Conservation (phyloP, 2,329 filamentous ascomycete genomes). For the Fusarium papillatum region DNA sequence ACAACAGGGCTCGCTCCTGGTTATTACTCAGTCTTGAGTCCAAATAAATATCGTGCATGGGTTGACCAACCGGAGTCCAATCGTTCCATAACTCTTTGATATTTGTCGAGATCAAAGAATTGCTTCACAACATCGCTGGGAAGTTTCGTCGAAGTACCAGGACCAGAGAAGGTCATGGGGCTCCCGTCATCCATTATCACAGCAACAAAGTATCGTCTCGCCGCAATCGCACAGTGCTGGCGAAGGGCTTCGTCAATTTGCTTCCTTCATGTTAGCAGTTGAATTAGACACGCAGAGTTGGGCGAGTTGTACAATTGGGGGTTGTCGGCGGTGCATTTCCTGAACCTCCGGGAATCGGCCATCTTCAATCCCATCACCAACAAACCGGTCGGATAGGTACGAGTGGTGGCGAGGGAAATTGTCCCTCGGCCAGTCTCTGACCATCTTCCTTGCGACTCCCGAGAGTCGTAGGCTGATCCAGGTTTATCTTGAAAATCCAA, state of each 20-base stretch:
- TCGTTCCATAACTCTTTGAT: slow-evolving; percentile 54
- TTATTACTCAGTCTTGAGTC: slow-evolving; percentile 19
- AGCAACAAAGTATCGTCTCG: slow-evolving; percentile 66
- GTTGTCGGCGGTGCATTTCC: slow-evolving; percentile 52
- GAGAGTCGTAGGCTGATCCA: neutral
- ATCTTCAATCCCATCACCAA: slow-evolving; percentile 47
- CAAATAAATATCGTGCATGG: neutral
- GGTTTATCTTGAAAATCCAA: neutral
- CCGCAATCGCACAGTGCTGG: slow-evolving; percentile 65
- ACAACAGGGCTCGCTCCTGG: slow-evolving; percentile 50
- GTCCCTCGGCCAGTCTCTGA: slow-evolving; percentile 56
- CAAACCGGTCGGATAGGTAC: slow-evolving; percentile 48
- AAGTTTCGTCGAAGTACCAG: slow-evolving; percentile 51
- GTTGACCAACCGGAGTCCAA: slow-evolving; percentile 54
- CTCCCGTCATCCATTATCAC: slow-evolving; percentile 63
- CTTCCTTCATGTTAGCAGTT: slow-evolving; percentile 48
- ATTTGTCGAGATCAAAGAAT: slow-evolving; percentile 62
- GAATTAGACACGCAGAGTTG: neutral
- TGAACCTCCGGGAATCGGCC: slow-evolving; percentile 51
- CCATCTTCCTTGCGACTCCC: slow-evolving; percentile 49
- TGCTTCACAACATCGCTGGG: slow-evolving; percentile 54
- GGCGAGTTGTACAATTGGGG: slow-evolving; percentile 52
- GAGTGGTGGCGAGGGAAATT: slow-evolving; percentile 52
- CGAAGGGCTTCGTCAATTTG: slow-evolving; percentile 65
- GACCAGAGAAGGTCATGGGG: slow-evolving; percentile 60